These are phyloP conservation scores for Phytophthora cryptogea DNA, from an alignment of 352 stramenopile species.

Conservation along the genomic window DNA sequence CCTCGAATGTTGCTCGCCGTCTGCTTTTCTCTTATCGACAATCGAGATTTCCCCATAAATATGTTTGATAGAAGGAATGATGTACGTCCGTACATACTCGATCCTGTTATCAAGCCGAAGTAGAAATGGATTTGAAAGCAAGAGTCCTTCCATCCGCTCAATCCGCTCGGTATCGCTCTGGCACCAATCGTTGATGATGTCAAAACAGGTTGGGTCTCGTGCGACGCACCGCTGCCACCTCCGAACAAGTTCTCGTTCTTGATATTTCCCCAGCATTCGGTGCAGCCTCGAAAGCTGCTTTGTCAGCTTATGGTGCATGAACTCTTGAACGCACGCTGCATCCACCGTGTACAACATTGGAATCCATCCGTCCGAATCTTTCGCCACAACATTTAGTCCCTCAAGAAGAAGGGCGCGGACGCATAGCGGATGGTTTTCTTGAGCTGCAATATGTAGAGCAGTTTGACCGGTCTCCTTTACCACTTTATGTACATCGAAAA, in stretches of 20 bases:
- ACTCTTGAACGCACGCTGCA: constrained; percentile 39
- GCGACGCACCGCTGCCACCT: constrained; percentile 52
- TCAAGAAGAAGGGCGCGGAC: constrained; percentile 47
- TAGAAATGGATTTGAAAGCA: constrained; percentile 50
- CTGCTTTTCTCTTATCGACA: constrained; percentile 10
- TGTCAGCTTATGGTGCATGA: constrained; percentile 63
- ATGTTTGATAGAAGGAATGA: constrained; percentile 44
- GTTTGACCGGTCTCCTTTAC: constrained; percentile 52
- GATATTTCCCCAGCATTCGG: constrained; percentile 49
- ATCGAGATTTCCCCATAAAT: constrained; percentile 3
- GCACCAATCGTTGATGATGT: constrained; percentile 80
- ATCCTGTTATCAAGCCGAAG: constrained; percentile 76
- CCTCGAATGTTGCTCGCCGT: background rate
- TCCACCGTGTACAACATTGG: constrained; percentile 46
- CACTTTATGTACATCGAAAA: constrained; percentile 44
- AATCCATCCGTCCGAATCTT: constrained; percentile 56
- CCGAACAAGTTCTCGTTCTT: constrained; percentile 48
- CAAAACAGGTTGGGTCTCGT: constrained; percentile 48
- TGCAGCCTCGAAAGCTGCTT: constrained; percentile 61
- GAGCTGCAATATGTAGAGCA: constrained; percentile 63
- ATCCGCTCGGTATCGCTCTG: constrained; percentile 47
- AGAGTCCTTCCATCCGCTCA: constrained; percentile 55
- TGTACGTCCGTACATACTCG: constrained; percentile 43
- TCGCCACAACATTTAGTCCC: constrained; percentile 43
- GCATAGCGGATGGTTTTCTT: constrained; percentile 30